Evolutionary conservation across 192 early-diverging fungal species (phyloP).

Genomic region (Backusella luteola): DNA sequence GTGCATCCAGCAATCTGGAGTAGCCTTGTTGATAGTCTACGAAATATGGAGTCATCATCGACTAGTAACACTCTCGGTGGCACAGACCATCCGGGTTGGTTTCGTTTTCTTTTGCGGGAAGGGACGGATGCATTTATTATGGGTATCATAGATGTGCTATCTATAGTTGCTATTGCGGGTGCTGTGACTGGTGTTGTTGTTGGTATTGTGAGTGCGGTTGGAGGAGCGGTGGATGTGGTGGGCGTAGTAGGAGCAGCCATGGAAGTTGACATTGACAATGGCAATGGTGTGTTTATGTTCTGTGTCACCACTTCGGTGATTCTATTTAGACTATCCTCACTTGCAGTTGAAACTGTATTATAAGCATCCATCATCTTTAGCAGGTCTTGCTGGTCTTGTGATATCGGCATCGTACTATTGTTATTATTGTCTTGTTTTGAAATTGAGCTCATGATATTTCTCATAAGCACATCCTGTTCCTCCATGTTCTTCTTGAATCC

Average conservation of each 20-base stretch:
- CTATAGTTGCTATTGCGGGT: background rate
- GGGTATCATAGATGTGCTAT: conserved; percentile 5
- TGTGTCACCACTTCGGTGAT: background rate
- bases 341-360: background rate
- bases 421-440: conserved; percentile 14
- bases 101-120: background rate
- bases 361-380: conserved; percentile 3
- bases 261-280: background rate
- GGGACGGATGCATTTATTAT: background rate
- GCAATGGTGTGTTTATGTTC: background rate
- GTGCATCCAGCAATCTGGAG: conserved; percentile 67
- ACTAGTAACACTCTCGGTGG: conserved; percentile 62
- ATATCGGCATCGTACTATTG: background rate
- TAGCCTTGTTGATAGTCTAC: conserved; percentile 48
- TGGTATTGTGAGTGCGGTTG: background rate
- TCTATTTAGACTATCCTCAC: conserved; percentile 1
- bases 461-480: conserved; percentile 49
- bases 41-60: conserved; percentile 67
- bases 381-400: background rate
- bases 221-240: background rate
- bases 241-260: background rate
- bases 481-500: conserved; percentile 45
- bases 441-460: conserved; percentile 38
- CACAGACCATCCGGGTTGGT: conserved; percentile 29
- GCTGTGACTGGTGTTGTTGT: background rate